phyloP scores from a whole-genome alignment of 2,329 filamentous ascomycete species.

The Helotiales sp. region DNA sequence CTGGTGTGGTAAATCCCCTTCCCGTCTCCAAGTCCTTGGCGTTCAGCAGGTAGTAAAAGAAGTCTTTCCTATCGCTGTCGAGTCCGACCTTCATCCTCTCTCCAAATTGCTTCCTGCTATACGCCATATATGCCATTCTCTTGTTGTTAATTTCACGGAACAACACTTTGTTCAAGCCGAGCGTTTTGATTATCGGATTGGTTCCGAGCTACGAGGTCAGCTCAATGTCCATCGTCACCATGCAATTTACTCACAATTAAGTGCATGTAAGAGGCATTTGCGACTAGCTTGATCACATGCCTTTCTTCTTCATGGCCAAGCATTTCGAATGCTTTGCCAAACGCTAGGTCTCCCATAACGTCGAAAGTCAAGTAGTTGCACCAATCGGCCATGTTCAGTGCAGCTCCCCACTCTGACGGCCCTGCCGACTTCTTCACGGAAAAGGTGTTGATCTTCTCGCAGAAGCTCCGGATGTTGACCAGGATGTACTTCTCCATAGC shows the following conservation, averaged over 20 bases:
- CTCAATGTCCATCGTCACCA: neutral
- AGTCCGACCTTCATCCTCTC: constrained; percentile 65
- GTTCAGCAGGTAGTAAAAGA: constrained; percentile 71
- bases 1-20: constrained; percentile 37
- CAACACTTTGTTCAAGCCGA: constrained; percentile 66
- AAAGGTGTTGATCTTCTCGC: constrained; percentile 47
- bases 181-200: constrained; percentile 67
- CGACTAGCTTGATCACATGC: constrained; percentile 66
- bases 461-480: constrained; percentile 53
- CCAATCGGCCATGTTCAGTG: constrained; percentile 58
- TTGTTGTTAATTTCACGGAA: constrained; percentile 67
- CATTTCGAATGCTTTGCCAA: constrained; percentile 52
- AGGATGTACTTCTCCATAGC: constrained; percentile 35
- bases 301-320: constrained; percentile 53
- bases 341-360: constrained; percentile 51
- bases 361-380: constrained; percentile 46
- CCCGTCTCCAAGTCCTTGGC: constrained; percentile 71
- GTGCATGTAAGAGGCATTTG: constrained; percentile 67
- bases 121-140: constrained; percentile 69
- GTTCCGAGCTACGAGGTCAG: constrained; percentile 48
- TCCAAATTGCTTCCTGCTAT: constrained; percentile 65
- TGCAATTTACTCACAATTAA: constrained; percentile 51
- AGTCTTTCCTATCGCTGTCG: constrained; percentile 50
- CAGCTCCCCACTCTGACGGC: constrained; percentile 47
- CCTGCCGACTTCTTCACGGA: constrained; percentile 42